phyloP scores from a whole-genome alignment of 768 basidiomycete species.

The Lenzites betulinus region DNA sequence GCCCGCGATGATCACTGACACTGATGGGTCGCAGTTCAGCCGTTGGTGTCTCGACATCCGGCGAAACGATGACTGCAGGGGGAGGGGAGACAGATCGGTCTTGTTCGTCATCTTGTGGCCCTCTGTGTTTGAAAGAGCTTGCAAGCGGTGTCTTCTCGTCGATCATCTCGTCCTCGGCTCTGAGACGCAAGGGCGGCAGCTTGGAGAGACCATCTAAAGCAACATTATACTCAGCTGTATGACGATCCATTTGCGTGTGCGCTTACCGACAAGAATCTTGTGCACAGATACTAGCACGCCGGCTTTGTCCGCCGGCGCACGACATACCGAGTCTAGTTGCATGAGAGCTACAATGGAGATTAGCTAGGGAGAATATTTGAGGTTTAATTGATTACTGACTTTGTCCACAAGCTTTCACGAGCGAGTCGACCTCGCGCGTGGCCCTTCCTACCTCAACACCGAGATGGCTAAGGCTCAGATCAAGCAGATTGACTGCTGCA shows the following conservation, averaged over 20 bases:
- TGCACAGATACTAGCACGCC: slow-evolving; percentile 81
- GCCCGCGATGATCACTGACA: slow-evolving; percentile 3
- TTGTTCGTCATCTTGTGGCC: background rate
- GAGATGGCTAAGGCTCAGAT: slow-evolving; percentile 85
- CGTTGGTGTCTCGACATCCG: background rate
- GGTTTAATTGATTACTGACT: slow-evolving; percentile 47
- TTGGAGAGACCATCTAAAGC: slow-evolving; percentile 67
- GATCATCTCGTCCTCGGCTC: slow-evolving; percentile 54
- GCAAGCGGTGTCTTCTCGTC: slow-evolving; percentile 37
- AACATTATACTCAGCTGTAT: background rate
- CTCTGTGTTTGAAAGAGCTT: slow-evolving; percentile 13
- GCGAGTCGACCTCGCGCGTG: slow-evolving; percentile 53
- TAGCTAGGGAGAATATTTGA: background rate
- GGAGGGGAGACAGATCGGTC: slow-evolving; percentile 16
- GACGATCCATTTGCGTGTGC: background rate
- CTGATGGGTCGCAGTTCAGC: slow-evolving; percentile 3
- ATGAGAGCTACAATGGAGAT: slow-evolving; percentile 45
- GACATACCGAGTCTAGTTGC: slow-evolving; percentile 48
- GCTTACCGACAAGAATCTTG: slow-evolving; percentile 80
- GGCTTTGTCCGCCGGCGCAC: slow-evolving; percentile 78
- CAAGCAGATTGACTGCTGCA: slow-evolving; percentile 89
- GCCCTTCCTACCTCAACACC: slow-evolving; percentile 73
- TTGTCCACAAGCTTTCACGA: slow-evolving; percentile 76
- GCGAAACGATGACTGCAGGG: slow-evolving; percentile 13
- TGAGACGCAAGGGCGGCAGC: slow-evolving; percentile 73